Conservation (phyloP, 75 land plant species). For the Chamaecyparis obtusa region DNA sequence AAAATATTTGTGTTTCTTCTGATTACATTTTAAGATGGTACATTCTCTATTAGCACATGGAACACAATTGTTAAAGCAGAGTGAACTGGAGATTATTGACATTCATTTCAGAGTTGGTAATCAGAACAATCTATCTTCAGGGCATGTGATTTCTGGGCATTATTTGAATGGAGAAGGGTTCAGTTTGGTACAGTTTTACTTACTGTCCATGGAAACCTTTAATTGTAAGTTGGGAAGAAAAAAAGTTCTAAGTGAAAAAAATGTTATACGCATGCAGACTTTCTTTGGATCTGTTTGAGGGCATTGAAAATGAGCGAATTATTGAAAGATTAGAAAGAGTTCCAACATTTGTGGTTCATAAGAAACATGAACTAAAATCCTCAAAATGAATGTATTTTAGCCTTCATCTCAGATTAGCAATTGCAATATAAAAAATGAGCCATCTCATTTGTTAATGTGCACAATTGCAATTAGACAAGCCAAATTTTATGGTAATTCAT, state of each 20-base stretch:
- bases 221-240: neutral
- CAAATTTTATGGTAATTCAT: neutral
- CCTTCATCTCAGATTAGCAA: neutral
- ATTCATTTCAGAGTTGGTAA: neutral
- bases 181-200: neutral
- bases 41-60: neutral
- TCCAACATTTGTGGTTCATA: neutral
- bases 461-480: neutral
- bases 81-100: neutral
- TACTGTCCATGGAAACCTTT: neutral
- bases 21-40: neutral
- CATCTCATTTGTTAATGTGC: neutral
- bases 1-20: neutral
- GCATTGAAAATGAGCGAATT: neutral
- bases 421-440: neutral
- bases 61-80: neutral
- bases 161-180: neutral
- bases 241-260: neutral
- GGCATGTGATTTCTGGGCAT: neutral
- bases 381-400: neutral
- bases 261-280: neutral
- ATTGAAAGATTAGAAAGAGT: neutral
- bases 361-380: neutral
- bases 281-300: neutral
- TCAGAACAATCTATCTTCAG: neutral